A percentile compares a stretch with the other conserved stretches of the same genome.
phyloP scores from a whole-genome alignment of 805 yeast species.

The Pichia paraexigua region DNA sequence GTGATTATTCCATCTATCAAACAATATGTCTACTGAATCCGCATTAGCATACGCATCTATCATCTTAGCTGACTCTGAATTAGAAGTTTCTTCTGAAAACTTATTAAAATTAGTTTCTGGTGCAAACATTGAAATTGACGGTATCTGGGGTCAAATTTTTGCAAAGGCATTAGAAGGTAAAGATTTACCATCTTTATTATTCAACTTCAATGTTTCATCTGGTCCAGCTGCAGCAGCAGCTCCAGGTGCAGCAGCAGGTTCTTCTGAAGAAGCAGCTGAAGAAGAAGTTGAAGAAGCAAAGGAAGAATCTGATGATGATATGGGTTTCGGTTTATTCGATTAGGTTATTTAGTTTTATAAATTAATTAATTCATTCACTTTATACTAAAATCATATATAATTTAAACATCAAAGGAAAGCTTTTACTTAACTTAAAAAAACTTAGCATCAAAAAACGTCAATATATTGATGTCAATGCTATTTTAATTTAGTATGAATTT shows the following conservation, averaged over 20 bases:
- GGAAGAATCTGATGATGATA: slow-evolving; percentile 74
- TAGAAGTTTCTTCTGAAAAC: slow-evolving; percentile 84
- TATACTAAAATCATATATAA: background rate
- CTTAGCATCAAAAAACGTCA: too few species aligned
- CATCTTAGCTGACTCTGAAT: slow-evolving; percentile 94
- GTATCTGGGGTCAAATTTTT: slow-evolving; percentile 74
- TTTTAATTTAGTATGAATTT: too few species aligned
- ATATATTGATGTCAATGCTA: too few species aligned
- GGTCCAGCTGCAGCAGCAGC: slow-evolving; percentile 44
- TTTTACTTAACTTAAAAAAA: background rate
- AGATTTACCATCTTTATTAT: slow-evolving; percentile 62
- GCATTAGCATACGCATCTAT: slow-evolving; percentile 97
- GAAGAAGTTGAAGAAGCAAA: slow-evolving; percentile 54
- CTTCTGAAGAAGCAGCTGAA: slow-evolving; percentile 42
- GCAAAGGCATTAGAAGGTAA: slow-evolving; percentile 79
- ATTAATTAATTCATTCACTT: background rate
- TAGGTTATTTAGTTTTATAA: slow-evolving; percentile 26
- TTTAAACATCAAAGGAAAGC: background rate
- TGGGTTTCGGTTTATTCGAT: slow-evolving; percentile 91
- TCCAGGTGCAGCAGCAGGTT: slow-evolving; percentile 40
- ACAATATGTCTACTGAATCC: slow-evolving; percentile 72
- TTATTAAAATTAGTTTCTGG: slow-evolving; percentile 63
- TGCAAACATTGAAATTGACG: slow-evolving; percentile 72
- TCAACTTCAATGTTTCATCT: slow-evolving; percentile 44
- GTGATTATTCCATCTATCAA: slow-evolving; percentile 35